Percentiles rank a stretch among this genome's conserved stretches.
These are phyloP conservation scores for Claviceps lovelessii DNA, from an alignment of 2,329 filamentous ascomycete species.

Conservation along the genomic window DNA sequence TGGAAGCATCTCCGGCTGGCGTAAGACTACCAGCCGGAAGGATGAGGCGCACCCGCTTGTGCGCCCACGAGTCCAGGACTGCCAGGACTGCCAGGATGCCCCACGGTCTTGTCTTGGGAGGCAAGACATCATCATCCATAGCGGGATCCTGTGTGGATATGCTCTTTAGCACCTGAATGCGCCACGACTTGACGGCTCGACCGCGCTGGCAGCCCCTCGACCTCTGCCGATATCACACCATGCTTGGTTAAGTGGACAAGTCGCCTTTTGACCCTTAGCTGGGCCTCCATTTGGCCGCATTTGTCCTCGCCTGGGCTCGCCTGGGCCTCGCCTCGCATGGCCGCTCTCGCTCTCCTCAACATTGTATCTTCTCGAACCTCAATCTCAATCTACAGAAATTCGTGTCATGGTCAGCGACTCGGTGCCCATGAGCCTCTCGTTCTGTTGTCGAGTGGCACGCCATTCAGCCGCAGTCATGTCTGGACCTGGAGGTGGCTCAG, in stretches of 20 bases:
- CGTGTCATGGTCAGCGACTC: not conserved
- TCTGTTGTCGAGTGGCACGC: not conserved
- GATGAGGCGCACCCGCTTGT: conserved; percentile 2
- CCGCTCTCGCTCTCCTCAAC: not conserved
- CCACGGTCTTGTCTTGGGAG: not conserved
- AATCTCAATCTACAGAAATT: not conserved
- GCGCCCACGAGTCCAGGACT: not conserved
- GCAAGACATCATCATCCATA: conserved; percentile 4
- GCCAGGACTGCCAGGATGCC: conserved; percentile 1
- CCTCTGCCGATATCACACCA: not conserved
- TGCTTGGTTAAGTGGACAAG: not conserved
- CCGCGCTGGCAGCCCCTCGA: not conserved
- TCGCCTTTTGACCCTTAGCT: not conserved
- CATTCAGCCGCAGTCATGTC: not conserved
- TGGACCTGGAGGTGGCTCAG: not conserved
- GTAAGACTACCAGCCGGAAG: not conserved
- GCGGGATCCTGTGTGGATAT: not conserved
- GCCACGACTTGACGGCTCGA: not conserved
- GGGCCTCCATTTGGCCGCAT: not conserved
- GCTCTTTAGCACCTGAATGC: not conserved
- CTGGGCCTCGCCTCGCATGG: not conserved
- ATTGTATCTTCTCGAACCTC: not conserved
- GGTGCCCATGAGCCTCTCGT: not conserved
- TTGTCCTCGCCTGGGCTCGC: not conserved
- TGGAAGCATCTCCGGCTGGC: not conserved